phyloP scores from a whole-genome alignment of 495 filamentous ascomycete genomes.

The Podospora sp. region DNA sequence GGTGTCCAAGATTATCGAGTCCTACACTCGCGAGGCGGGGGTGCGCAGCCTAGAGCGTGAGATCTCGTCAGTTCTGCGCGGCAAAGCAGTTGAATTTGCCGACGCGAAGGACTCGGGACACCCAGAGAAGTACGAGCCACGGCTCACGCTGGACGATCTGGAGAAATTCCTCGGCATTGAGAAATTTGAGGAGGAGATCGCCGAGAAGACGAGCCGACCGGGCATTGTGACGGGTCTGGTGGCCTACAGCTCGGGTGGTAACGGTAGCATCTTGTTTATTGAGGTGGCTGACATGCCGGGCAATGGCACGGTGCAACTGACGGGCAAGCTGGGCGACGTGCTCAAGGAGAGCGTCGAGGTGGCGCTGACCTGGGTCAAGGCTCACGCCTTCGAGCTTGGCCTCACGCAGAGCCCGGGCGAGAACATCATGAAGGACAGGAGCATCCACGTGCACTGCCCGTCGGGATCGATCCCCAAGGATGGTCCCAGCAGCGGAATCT shows the following conservation, averaged over 20 bases:
- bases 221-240: conserved; percentile 97
- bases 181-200: conserved; percentile 93
- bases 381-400: conserved; percentile 89
- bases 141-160: conserved; percentile 74
- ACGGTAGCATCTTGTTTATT: conserved; percentile 97
- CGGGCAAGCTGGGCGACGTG: conserved; percentile 96
- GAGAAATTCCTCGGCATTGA: conserved; percentile 93
- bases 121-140: conserved; percentile 70
- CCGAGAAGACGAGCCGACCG: conserved; percentile 82
- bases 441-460: conserved; percentile 95
- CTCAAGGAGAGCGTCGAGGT: conserved; percentile 98
- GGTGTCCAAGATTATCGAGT: conserved; percentile 89
- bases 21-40: conserved; percentile 96
- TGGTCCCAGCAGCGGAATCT: conserved; percentile 83
- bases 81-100: conserved; percentile 92
- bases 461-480: conserved; percentile 95
- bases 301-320: conserved; percentile 89
- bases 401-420: conserved; percentile 77
- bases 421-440: conserved; percentile 94
- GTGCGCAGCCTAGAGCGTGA: conserved; percentile 96
- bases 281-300: conserved; percentile 98
- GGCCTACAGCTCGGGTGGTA: conserved; percentile 90
- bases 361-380: conserved; percentile 92
- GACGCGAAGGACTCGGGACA: conserved; percentile 81
- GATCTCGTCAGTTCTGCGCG: conserved; percentile 89